phyloP scores from a whole-genome alignment of 1,284 basidiomycete species.

The Golubevia pallescens region DNA sequence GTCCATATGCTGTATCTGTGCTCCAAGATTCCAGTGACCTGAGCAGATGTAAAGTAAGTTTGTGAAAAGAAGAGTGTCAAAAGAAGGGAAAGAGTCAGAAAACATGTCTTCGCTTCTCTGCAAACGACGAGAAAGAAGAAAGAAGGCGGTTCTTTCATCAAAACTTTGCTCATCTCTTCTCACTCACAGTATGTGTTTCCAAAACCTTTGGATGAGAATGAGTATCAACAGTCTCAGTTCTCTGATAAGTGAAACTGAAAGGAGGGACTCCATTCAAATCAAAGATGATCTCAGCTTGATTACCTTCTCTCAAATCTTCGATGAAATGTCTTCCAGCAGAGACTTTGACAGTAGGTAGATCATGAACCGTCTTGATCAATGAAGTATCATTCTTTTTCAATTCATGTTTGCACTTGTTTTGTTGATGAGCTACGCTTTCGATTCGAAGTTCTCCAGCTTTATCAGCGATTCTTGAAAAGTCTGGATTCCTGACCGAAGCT shows the following conservation, averaged over 20 bases:
- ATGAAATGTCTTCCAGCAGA: slow-evolving; percentile 80
- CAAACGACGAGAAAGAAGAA: not conserved
- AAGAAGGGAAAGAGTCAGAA: slow-evolving; percentile 8
- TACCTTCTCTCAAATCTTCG: slow-evolving; percentile 84
- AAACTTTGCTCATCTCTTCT: slow-evolving; percentile 3
- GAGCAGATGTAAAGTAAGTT: not conserved
- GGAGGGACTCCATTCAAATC: slow-evolving; percentile 86
- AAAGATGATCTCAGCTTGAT: slow-evolving; percentile 86
- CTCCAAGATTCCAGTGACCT: slow-evolving; percentile 73
- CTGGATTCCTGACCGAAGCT: slow-evolving; percentile 77
- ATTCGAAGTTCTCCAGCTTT: slow-evolving; percentile 81
- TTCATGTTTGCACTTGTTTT: slow-evolving; percentile 64
- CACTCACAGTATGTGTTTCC: slow-evolving; percentile 16
- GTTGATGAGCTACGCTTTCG: slow-evolving; percentile 80
- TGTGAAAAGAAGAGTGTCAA: slow-evolving; percentile 68
- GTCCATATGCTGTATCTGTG: slow-evolving; percentile 86
- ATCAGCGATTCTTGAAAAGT: slow-evolving; percentile 82
- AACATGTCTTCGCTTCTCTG: not conserved
- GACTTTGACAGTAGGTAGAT: slow-evolving; percentile 84
- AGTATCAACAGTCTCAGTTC: slow-evolving; percentile 61
- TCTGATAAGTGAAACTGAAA: slow-evolving; percentile 77
- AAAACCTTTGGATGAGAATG: slow-evolving; percentile 43
- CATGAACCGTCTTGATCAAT: slow-evolving; percentile 78
- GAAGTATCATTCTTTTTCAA: slow-evolving; percentile 82
- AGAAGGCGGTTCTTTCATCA: slow-evolving; percentile 1